Conservation (phyloP, 2,329 filamentous ascomycete species). For the Laburnicola sp. region DNA sequence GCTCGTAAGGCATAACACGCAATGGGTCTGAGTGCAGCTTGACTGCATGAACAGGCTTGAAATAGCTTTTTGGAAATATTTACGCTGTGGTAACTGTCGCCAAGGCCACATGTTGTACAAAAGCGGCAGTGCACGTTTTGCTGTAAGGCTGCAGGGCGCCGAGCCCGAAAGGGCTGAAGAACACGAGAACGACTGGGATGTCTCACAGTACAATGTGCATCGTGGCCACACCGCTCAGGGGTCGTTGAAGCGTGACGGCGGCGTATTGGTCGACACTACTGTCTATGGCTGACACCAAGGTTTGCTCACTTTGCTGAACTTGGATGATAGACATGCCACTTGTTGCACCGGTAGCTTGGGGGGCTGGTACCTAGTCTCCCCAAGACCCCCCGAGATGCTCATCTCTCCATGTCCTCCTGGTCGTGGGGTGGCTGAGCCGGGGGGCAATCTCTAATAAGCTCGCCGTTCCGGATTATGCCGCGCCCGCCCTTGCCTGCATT, state of each 20-base stretch:
- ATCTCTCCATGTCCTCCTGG: neutral
- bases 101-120: conserved; percentile 2
- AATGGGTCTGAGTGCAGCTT: neutral
- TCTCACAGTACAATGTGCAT: conserved; percentile 2
- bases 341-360: no score
- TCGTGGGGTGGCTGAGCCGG: conserved; percentile 3
- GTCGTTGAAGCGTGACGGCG: neutral
- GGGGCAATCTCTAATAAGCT: neutral
- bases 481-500: conserved; percentile 2
- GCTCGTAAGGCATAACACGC: neutral
- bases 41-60: neutral
- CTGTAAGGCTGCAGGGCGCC: conserved; percentile 3
- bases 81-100: neutral
- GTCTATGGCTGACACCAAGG: no score
- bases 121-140: conserved; percentile 3
- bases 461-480: conserved; percentile 1
- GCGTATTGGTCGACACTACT: no score
- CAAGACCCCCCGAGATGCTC: no score
- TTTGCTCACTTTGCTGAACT: no score
- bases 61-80: neutral
- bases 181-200: conserved; percentile 3
- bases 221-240: neutral
- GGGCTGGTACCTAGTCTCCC: neutral
- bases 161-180: neutral
- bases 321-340: no score